A percentile compares a stretch with the other conserved stretches of the same genome.
Evolutionary conservation across 176 grass and related monocot genomes (phyloP).

Genomic region (Triticum dicoccoides): DNA sequence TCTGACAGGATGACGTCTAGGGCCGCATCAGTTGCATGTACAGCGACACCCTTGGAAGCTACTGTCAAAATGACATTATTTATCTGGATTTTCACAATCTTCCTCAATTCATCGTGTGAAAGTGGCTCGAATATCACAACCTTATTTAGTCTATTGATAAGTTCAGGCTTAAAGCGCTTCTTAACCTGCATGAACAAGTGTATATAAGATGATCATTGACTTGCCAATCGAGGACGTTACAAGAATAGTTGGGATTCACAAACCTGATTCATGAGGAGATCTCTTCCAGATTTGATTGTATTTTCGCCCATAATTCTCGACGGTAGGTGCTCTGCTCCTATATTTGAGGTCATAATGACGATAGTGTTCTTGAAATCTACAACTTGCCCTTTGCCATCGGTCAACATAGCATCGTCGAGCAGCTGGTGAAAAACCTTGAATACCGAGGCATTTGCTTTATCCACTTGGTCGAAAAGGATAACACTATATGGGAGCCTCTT

Average conservation of each 20-base stretch:
- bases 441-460: neutral
- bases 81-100: neutral
- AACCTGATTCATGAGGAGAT: neutral
- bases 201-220: neutral
- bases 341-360: neutral
- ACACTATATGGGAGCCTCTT: neutral
- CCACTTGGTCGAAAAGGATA: neutral
- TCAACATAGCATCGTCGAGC: neutral
- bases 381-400: neutral
- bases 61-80: neutral
- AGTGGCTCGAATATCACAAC: neutral
- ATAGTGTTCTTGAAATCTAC: neutral
- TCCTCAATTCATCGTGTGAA: neutral
- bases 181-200: neutral
- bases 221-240: neutral
- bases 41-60: neutral
- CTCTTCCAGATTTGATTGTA: neutral
- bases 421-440: neutral
- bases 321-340: neutral
- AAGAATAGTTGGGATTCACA: neutral
- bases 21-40: neutral
- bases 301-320: neutral
- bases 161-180: neutral
- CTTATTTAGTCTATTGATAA: neutral
- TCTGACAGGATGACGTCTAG: neutral